A percentile compares a stretch with the other conserved stretches of the same genome.
Evolutionary conservation across 129 eudicot species (phyloP).

Genomic region (Arctium minus): DNA sequence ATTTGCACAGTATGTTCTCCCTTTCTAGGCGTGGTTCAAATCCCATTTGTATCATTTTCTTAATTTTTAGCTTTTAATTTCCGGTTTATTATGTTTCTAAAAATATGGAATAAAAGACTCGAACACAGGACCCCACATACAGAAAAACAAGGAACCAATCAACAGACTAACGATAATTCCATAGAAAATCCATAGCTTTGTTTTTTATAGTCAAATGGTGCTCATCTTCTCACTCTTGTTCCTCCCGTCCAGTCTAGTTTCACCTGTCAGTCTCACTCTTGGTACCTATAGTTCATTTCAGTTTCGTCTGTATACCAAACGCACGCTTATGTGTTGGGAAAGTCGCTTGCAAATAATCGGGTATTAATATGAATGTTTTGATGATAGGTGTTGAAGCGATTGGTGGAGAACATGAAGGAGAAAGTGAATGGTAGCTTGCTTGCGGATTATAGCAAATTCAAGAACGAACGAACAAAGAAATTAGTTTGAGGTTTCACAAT

Average conservation of each 20-base stretch:
- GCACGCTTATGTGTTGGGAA: neutral
- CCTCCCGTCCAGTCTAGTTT: too few species aligned
- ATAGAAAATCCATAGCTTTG: neutral
- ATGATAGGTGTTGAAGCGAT: constrained; percentile 57
- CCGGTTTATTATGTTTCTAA: neutral
- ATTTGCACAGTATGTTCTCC: neutral
- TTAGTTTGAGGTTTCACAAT: constrained; percentile 30
- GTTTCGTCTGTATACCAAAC: too few species aligned
- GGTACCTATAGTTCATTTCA: neutral
- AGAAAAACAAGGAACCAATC: neutral
- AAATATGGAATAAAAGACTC: neutral
- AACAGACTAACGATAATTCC: too few species aligned
- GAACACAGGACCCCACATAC: neutral
- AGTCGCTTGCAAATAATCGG: neutral
- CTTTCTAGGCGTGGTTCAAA: too few species aligned
- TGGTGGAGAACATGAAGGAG: constrained; percentile 84
- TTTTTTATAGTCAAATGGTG: too few species aligned
- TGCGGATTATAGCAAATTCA: constrained; percentile 68
- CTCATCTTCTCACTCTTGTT: neutral
- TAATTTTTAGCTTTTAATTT: neutral
- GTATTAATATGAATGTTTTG: neutral
- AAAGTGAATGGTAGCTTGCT: constrained; percentile 81
- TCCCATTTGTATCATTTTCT: neutral
- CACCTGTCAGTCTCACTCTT: neutral
- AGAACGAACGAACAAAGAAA: constrained; percentile 41